Percentiles rank a stretch among this genome's conserved stretches.
Conservation (phyloP, 2,329 filamentous ascomycete species). For the Xylaria sp. region DNA sequence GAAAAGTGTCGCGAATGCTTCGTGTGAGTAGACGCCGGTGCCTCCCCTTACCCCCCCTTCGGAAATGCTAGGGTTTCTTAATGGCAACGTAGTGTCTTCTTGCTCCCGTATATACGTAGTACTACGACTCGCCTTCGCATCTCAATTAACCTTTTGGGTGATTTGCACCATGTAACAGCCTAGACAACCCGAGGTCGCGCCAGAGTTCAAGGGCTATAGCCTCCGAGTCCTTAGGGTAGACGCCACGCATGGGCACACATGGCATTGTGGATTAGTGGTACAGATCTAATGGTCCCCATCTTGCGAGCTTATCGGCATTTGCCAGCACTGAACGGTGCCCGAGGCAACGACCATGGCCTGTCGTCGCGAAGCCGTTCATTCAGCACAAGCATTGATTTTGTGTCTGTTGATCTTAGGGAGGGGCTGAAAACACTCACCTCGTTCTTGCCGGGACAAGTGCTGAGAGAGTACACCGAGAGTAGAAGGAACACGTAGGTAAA, state of each 20-base stretch:
- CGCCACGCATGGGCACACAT: slow-evolving; percentile 39
- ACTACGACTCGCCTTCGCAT: slow-evolving; percentile 35
- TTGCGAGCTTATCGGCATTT: slow-evolving; percentile 19
- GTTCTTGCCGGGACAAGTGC: not conserved
- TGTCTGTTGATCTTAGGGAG: slow-evolving; percentile 2
- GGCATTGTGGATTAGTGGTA: slow-evolving; percentile 35
- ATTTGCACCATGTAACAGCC: slow-evolving; percentile 44
- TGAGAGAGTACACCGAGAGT: not conserved
- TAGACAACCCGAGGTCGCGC: slow-evolving; percentile 39
- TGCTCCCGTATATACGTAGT: too few species aligned
- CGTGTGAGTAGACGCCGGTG: not conserved
- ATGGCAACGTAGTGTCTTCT: slow-evolving; percentile 6
- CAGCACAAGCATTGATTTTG: not conserved
- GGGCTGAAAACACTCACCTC: not conserved
- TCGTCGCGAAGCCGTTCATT: slow-evolving; percentile 12
- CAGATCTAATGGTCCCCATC: slow-evolving; percentile 34
- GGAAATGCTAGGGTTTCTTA: not conserved
- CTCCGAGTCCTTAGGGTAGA: slow-evolving; percentile 38
- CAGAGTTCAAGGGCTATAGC: slow-evolving; percentile 36
- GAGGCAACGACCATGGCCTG: slow-evolving; percentile 10
- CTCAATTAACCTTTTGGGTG: slow-evolving; percentile 39
- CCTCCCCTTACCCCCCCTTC: too few species aligned
- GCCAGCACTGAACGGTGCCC: slow-evolving; percentile 12
- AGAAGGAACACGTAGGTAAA: slow-evolving; percentile 10
- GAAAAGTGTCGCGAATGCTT: not conserved